Evolutionary conservation across 2,329 filamentous ascomycete species (phyloP).

Genomic region (Penicillium nordicum): DNA sequence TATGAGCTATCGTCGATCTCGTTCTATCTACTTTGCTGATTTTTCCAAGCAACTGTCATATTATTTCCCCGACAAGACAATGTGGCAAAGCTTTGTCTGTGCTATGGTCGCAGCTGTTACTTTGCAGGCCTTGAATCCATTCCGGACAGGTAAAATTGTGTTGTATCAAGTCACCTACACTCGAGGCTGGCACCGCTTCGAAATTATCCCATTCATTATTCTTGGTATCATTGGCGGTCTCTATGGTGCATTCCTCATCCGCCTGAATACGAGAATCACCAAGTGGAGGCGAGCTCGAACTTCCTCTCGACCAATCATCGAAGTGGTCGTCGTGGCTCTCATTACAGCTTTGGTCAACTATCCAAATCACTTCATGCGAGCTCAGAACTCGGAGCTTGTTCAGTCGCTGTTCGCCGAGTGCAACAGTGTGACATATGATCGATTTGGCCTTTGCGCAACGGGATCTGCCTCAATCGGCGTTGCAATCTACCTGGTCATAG

Average conservation of each 20-base stretch:
- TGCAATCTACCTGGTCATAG: conserved; percentile 77
- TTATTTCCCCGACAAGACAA: conserved; percentile 98
- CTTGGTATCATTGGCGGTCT: conserved; percentile 88
- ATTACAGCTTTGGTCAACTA: conserved; percentile 89
- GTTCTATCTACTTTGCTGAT: conserved; percentile 11
- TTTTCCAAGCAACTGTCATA: conserved; percentile 79
- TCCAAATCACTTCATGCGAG: conserved; percentile 93
- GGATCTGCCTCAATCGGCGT: conserved; percentile 78
- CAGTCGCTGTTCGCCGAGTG: conserved; percentile 92
- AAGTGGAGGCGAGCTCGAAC: conserved; percentile 70
- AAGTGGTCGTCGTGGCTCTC: conserved; percentile 75
- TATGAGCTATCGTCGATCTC: conserved; percentile 29
- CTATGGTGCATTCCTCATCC: conserved; percentile 93
- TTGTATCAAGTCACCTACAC: conserved; percentile 94
- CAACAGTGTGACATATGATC: conserved; percentile 74
- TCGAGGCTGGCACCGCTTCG: conserved; percentile 88
- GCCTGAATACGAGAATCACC: conserved; percentile 83
- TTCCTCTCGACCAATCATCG: conserved; percentile 69
- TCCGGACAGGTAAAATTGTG: conserved; percentile 91
- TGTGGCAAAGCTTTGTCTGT: conserved; percentile 99
- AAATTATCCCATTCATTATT: conserved; percentile 80
- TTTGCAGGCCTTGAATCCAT: conserved; percentile 88
- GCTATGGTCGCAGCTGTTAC: conserved; percentile 98
- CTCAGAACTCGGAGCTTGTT: conserved; percentile 86
- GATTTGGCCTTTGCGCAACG: conserved; percentile 84